These are phyloP conservation scores for Oemleria cerasiformis DNA, from an alignment of 306 rosid species.

Conservation along the genomic window DNA sequence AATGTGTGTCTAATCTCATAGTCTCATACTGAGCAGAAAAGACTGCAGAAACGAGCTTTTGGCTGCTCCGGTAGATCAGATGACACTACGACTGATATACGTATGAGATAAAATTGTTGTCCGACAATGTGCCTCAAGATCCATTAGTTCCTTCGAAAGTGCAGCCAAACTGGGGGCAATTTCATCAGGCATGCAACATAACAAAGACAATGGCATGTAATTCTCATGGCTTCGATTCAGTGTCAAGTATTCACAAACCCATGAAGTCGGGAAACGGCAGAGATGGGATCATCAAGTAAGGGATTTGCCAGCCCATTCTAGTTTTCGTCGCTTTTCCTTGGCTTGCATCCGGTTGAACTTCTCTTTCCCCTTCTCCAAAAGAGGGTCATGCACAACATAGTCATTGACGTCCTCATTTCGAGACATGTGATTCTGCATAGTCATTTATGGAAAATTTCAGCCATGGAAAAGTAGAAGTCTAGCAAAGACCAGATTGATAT, in stretches of 20 bases:
- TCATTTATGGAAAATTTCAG: background rate
- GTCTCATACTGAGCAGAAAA: background rate
- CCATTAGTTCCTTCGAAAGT: background rate
- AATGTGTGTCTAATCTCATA: background rate
- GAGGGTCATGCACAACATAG: constrained; percentile 86
- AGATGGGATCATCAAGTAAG: constrained; percentile 41
- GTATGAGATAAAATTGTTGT: background rate
- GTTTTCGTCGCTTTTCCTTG: constrained; percentile 63
- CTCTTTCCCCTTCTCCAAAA: constrained; percentile 93
- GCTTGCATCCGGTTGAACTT: constrained; percentile 90
- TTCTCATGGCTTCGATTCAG: background rate
- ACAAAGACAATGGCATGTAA: background rate
- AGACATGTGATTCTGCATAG: constrained; percentile 80
- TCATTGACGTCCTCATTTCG: constrained; percentile 78
- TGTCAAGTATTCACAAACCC: constrained; percentile 11
- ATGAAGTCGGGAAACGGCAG: background rate
- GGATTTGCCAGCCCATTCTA: constrained; percentile 62
- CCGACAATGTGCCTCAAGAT: constrained; percentile 2
- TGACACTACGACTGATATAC: background rate
- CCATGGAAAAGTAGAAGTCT: background rate
- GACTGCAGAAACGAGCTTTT: background rate
- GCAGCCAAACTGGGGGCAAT: background rate
- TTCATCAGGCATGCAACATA: background rate
- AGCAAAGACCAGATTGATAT: background rate
- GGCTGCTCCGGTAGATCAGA: background rate